Conservation (phyloP, 306 rosid genomes). For the Betula pendula region DNA sequence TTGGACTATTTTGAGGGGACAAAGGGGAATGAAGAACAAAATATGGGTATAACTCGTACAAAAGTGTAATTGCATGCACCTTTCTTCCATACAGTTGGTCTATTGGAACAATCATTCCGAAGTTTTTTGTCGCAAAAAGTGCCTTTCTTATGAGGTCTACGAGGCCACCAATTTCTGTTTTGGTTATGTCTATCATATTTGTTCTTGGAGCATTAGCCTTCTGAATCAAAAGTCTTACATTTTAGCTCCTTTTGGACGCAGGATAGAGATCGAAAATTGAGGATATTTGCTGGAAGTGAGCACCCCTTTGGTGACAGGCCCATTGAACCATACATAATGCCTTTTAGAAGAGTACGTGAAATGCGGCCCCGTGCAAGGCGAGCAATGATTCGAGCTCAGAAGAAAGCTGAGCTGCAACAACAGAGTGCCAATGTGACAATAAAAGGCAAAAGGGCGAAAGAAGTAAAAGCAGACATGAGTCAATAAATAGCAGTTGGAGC, state of each 20-base stretch:
- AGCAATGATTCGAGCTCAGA: constrained; percentile 86
- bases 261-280: constrained; percentile 92
- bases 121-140: neutral
- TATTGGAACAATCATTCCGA: neutral
- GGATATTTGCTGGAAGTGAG: constrained; percentile 76
- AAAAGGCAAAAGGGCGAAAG: constrained; percentile 46
- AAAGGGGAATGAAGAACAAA: neutral
- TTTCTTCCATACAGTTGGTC: neutral
- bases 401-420: constrained; percentile 71
- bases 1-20: neutral
- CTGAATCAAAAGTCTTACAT: constrained; percentile 21
- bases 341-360: constrained; percentile 72
- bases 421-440: constrained; percentile 35
- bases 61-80: neutral
- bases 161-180: neutral
- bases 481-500: constrained; percentile 33
- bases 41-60: neutral
- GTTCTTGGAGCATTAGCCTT: neutral
- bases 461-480: constrained; percentile 41
- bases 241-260: constrained; percentile 38
- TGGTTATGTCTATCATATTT: neutral
- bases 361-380: constrained; percentile 86
- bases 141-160: neutral
- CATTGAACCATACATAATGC: constrained; percentile 74
- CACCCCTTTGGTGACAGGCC: constrained; percentile 84